Base-by-base conservation (phyloP, 345 rosid species). In the Anastatica hierochuntica region DNA sequence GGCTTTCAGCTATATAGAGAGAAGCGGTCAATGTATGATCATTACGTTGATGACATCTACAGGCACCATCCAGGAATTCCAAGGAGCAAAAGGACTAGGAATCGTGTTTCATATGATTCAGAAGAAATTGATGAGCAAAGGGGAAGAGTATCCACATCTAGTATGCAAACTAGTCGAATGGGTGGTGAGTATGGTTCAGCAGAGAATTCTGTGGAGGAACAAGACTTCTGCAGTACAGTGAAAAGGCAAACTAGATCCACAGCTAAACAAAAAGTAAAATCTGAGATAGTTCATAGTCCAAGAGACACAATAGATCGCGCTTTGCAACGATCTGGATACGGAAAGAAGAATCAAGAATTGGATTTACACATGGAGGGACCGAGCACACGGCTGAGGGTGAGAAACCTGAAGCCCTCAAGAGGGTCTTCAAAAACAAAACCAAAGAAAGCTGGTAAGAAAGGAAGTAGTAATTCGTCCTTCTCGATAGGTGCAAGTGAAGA, bases 361-460 rank as follows among this genome's bases (percentile, higher is more conserved):
- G 38, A 66, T 15, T 62, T 54, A 23, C 49, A 73, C 74, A 75
- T 45, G 64, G 94, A 82, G 13, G 85, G 94, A 52, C 90, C 90
- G 34, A 79, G 86, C 79, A 79, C 83, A 0, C 84, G 94, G 35
- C 79, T 82, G 17, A 71, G 95, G 80, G 76, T 70, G 71, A 75
- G 94, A 71, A 72, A 60, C 20, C 45, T 59, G 18, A 82, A 78
- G 66, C 69, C 76, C 20, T 20, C 54, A 30, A 78, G 81, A 67
- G 79, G 35, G 48, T 35, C 46, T 42, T 24, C 68, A 43, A 75
- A 62, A 58, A 59, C 52, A 35, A 79, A 71, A 67, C 76, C 64
- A 53, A 78, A 77, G 80, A 79, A 64, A 59, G 37, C 41, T 21
- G 36, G 43, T 2, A 76, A 66, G 83, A 87, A 79, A 64, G 72